phyloP scores from a whole-genome alignment of 192 early-diverging fungal species.

The Gorgonomyces haynaldii region DNA sequence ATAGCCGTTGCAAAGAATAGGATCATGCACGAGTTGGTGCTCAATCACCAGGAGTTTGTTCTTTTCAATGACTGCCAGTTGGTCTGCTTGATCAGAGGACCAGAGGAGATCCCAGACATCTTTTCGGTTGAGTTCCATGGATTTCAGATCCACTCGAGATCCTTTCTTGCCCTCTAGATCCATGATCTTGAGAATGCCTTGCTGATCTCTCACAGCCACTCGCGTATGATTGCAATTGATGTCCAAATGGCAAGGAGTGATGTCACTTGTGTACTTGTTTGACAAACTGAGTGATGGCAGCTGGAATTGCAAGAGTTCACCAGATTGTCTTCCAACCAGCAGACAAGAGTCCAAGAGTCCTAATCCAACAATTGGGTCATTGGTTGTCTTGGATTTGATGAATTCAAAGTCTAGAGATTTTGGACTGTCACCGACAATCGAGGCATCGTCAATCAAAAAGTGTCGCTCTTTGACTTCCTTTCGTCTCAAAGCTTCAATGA shows the following conservation, averaged over 20 bases:
- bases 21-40: too few species aligned
- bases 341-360: conserved; percentile 27
- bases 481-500: conserved; percentile 21
- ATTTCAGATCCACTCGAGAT: neutral
- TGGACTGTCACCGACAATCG: conserved; percentile 12
- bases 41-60: too few species aligned
- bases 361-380: conserved; percentile 34
- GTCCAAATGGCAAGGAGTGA: conserved; percentile 21
- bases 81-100: conserved; percentile 43
- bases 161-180: conserved; percentile 20
- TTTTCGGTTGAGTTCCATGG: conserved; percentile 42
- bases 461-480: conserved; percentile 28
- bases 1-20: too few species aligned
- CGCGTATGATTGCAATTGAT: conserved; percentile 33
- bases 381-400: conserved; percentile 12
- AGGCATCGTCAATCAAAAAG: conserved; percentile 44
- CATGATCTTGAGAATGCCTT: conserved; percentile 40
- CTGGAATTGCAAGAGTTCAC: conserved; percentile 30
- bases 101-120: conserved; percentile 51
- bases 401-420: neutral
- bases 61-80: conserved; percentile 49
- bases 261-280: conserved; percentile 25
- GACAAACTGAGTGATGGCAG: conserved; percentile 39
- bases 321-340: conserved; percentile 35
- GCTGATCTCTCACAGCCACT: conserved; percentile 31